Evolutionary conservation across 2,329 filamentous ascomycete genomes (phyloP), one percentile per base, ranked within the genome.

Genomic region (Cercospora zeae-maydis): DNA sequence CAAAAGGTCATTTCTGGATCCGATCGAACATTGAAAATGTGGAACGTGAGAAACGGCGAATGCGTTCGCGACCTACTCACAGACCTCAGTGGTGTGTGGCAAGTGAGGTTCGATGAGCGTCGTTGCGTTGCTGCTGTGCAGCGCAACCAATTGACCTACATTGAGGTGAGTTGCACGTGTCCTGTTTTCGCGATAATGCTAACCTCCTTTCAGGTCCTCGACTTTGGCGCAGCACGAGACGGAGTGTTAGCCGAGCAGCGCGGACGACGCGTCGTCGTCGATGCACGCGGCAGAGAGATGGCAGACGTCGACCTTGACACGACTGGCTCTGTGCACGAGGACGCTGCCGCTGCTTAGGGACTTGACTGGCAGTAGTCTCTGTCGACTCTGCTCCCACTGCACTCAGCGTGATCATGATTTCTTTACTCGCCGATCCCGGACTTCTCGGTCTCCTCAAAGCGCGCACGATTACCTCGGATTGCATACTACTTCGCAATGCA

Each of bases 21-120:
- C 63, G 95, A 99, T 76, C 88, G 93, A 72, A 97, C 92, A 3
- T 82, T 99, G 67, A 99, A 99, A 81, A 96, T 99, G 91, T 99
- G 95, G 95, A 92, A 99, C 73, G 90, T 97, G 55, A 86, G 88
- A 71, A 96, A 89, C 1, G 95, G 95, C 54, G 90, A 97, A 71
- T 97, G 92, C 75, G 87, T 96, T 58, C 90, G 93, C 69, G 93
- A 99, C 76, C 84, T 99, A 45, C 82, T 99, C 72, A 96, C 92
- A 13, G 93, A 97, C 73, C 83, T 99, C 36, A 93, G 89, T 69
- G 93, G 93, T n/a, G 95, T 99, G 7, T 99, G 95, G 95, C 95
- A 99, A 79, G 95, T 99, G 72, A 95, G 95, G 73, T 99, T 99
- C 78, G 93, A 99, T 73, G 92, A 96, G 74, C 85, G 95, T 69